These are phyloP conservation scores for Candida frijolesensis DNA, from an alignment of 1,139 yeast species.

Conservation along the genomic window DNA sequence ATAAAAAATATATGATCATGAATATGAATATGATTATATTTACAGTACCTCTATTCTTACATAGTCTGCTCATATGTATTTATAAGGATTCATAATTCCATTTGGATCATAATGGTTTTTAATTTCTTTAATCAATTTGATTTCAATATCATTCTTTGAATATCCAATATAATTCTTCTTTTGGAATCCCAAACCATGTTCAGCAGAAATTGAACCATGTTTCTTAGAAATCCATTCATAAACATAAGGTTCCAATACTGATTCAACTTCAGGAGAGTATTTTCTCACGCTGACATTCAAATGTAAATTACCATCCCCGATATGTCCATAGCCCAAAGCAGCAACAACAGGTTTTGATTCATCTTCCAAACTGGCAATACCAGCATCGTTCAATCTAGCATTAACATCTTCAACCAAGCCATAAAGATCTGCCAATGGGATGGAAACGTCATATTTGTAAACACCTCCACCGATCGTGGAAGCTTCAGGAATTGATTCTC, in stretches of 20 bases:
- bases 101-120: constrained; percentile 88
- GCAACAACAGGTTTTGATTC: constrained; percentile 73
- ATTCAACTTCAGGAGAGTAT: constrained; percentile 76
- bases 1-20: no score
- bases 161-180: constrained; percentile 87
- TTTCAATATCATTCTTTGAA: constrained; percentile 71
- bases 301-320: constrained; percentile 95
- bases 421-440: constrained; percentile 79
- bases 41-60: background rate
- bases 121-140: constrained; percentile 71
- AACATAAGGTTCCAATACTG: constrained; percentile 84
- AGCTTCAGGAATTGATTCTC: constrained; percentile 92
- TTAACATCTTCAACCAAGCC: constrained; percentile 77
- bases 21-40: background rate
- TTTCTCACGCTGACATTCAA: constrained; percentile 88
- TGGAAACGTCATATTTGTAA: constrained; percentile 92
- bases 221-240: constrained; percentile 81
- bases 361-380: constrained; percentile 66
- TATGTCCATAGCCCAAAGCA: constrained; percentile 93
- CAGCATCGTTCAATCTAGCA: constrained; percentile 55
- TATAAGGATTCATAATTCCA: constrained; percentile 89
- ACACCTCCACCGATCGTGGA: constrained; percentile 87
- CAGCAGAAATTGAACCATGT: constrained; percentile 91
- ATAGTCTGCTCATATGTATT: constrained; percentile 52
- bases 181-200: constrained; percentile 96